Evolutionary conservation across 306 rosid genomes (phyloP), one percentile per base, ranked within the genome.

Genomic region (Trichosanthes truncata): DNA sequence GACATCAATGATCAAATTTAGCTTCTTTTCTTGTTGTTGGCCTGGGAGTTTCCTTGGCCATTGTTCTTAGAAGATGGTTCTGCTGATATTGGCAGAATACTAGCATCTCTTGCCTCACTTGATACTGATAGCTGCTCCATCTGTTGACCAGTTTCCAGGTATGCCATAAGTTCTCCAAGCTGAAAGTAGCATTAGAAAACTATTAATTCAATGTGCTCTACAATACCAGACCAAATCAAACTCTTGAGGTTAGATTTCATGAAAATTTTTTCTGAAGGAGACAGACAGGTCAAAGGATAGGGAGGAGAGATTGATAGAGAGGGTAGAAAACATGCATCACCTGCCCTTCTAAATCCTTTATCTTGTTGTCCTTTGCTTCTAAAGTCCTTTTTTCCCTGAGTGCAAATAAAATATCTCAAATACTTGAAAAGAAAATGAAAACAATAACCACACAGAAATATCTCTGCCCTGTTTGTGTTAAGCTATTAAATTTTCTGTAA

Each of bases 121-220:
- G 92, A 79, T 31, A 43, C 10, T 0, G 92, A 80, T 33, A 61
- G 84, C 82, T 83, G 80, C 79, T 84, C 93, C 59, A 38, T 76
- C 5, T 74, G 62, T 81, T 80, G 81, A 65, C 84, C 97, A 35
- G 87, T 68, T 81, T 90, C 97, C 0, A 95, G 92, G 79, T 80
- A 83, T 53, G 77, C 62, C 98, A 92, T 94, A 84, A 91, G 90
- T 65, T 84, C 85, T 76, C 86, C 69, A 76, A 94, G 97, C 98
- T 94, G 92, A 80, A 79, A 49, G 51, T 15, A 9, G 9, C 38
- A 79, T 66, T 29, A 81, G 56, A 43, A 59, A 55, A 36, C 74
- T 25, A n/a, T 67, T 83, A 74, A 81, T 82, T 79, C 78, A 65
- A 18, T 57, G 82, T 73, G 43, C 18, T 65, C 7, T 63, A 63